A percentile compares a stretch with the other conserved stretches of the same genome.
Conservation (phyloP, 83 land plant species). For the Thuja plicata region DNA sequence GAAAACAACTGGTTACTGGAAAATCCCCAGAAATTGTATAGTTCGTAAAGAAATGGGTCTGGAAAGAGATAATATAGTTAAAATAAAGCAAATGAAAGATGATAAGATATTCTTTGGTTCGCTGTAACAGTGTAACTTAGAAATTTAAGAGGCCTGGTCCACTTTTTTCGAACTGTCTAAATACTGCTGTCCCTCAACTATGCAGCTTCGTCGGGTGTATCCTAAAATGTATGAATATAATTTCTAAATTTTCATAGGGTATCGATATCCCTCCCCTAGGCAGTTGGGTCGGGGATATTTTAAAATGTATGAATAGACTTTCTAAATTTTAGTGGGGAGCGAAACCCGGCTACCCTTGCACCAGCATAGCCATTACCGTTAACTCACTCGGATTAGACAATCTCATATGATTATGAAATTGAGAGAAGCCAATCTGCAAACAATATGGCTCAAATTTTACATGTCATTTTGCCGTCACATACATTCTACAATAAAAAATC, state of each 20-base stretch:
- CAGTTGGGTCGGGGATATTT: background rate
- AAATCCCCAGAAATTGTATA: background rate
- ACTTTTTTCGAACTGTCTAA: background rate
- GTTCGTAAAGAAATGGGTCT: background rate
- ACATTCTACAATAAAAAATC: background rate
- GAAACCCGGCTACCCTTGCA: background rate
- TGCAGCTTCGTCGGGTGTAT: too few species aligned
- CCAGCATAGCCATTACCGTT: background rate
- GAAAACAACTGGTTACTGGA: background rate
- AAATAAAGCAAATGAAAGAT: background rate
- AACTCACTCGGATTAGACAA: background rate
- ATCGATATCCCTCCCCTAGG: background rate
- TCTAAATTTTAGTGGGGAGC: background rate
- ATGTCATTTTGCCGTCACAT: background rate
- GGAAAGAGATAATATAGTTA: too few species aligned
- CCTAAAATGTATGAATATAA: too few species aligned
- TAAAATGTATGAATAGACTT: background rate
- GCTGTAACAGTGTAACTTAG: background rate
- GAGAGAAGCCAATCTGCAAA: background rate
- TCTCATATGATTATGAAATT: background rate
- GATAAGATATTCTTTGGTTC: background rate
- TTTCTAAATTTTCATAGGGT: background rate
- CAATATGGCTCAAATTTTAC: background rate
- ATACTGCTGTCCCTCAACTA: background rate
- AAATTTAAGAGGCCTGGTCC: background rate